These are phyloP conservation scores for Sporothrix humicola DNA, from an alignment of 2,329 filamentous ascomycete genomes.

Conservation along the genomic window DNA sequence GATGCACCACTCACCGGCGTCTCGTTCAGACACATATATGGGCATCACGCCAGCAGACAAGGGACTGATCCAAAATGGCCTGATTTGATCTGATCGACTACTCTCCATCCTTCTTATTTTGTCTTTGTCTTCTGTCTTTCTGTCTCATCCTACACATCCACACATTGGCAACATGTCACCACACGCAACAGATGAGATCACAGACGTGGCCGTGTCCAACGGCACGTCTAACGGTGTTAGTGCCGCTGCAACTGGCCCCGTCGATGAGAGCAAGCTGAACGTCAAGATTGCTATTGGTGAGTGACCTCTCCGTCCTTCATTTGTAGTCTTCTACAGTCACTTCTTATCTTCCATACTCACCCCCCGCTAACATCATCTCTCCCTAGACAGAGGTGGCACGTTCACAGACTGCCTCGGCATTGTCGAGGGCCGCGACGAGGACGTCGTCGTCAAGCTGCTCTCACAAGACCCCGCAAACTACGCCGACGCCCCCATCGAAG, in stretches of 20 bases:
- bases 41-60: background rate
- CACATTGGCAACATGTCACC: background rate
- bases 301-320: background rate
- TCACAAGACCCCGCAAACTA: constrained; percentile 73
- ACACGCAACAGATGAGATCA: constrained; percentile 6
- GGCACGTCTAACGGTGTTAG: background rate
- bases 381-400: constrained; percentile 34
- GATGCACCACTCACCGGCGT: background rate
- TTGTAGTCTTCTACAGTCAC: no score
- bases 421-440: constrained; percentile 45
- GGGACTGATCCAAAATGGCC: background rate
- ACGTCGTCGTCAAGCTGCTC: constrained; percentile 62
- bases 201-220: background rate
- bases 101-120: background rate
- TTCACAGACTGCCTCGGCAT: constrained; percentile 40
- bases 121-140: background rate
- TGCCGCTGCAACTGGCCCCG: background rate
- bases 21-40: constrained; percentile 8
- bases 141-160: background rate
- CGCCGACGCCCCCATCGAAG: constrained; percentile 71
- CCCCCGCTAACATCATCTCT: no score
- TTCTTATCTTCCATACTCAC: background rate
- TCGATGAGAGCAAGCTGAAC: constrained; percentile 19
- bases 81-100: background rate
- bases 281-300: constrained; percentile 29